Conservation (phyloP, 2,329 filamentous ascomycete species). For the Onygena corvina region DNA sequence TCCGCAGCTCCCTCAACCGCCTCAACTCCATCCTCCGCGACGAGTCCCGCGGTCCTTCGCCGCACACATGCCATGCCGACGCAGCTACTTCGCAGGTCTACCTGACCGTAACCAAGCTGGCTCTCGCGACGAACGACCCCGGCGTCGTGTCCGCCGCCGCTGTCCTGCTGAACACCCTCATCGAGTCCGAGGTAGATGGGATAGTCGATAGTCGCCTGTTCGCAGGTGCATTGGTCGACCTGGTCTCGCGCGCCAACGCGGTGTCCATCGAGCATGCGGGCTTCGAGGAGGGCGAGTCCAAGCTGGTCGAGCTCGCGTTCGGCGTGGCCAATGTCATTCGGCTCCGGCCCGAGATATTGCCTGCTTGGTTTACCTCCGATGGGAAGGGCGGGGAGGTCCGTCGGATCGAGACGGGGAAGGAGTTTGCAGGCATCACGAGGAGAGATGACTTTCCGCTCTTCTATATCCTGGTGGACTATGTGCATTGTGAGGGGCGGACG, state of each 20-base stretch:
- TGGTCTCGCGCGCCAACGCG: conserved; percentile 58
- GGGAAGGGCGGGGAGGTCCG: conserved; percentile 29
- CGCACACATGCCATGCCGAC: conserved; percentile 84
- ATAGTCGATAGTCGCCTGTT: conserved; percentile 81
- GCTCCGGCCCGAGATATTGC: conserved; percentile 71
- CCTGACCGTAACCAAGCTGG: conserved; percentile 77
- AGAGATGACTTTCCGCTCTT: conserved; percentile 91
- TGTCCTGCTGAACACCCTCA: conserved; percentile 75
- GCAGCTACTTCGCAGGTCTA: conserved; percentile 80
- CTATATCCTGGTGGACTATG: conserved; percentile 90
- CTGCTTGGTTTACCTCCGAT: conserved; percentile 75
- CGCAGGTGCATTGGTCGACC: conserved; percentile 72
- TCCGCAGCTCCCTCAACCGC: conserved; percentile 44
- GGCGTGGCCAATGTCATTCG: conserved; percentile 95
- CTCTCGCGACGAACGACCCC: conserved; percentile 71
- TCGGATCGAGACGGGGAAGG: conserved; percentile 40
- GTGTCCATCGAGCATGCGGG: conserved; percentile 19
- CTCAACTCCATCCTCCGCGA: conserved; percentile 63
- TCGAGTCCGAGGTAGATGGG: conserved; percentile 93
- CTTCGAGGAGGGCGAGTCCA: conserved; percentile 70
- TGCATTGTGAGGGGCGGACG: conserved; percentile 86
- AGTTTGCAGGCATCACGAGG: conserved; percentile 73
- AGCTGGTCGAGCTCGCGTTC: conserved; percentile 86
- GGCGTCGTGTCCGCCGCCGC: conserved; percentile 76
- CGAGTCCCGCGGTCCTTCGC: conserved; percentile 75